phyloP scores from a whole-genome alignment of 495 filamentous ascomycete genomes.

The Talaromyces proteolyticus region DNA sequence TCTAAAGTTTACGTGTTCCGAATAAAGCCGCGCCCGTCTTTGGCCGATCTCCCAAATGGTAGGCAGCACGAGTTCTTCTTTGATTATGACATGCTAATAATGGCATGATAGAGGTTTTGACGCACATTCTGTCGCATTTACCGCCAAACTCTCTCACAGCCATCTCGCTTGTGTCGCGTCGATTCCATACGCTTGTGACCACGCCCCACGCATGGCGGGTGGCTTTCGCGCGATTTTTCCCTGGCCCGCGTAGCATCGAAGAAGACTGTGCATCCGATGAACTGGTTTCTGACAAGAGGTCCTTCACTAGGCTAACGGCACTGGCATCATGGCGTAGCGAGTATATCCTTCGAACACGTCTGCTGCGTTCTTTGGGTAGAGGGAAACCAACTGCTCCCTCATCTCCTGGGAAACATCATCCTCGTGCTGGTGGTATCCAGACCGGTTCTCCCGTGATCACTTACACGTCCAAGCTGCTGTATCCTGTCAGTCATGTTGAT shows the following conservation, averaged over 20 bases:
- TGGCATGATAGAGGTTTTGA: slow-evolving; percentile 67
- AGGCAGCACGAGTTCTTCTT: slow-evolving; percentile 27
- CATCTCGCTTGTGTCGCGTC: slow-evolving; percentile 75
- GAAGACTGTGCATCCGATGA: slow-evolving; percentile 25
- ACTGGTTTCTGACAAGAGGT: slow-evolving; percentile 58
- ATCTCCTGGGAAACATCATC: slow-evolving; percentile 41
- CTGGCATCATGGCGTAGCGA: slow-evolving; percentile 88
- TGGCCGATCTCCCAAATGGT: slow-evolving; percentile 81
- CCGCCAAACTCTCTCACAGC: slow-evolving; percentile 70
- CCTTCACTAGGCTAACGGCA: slow-evolving; percentile 72
- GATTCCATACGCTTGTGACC: slow-evolving; percentile 76
- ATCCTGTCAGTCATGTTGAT: slow-evolving; percentile 69
- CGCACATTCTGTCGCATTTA: slow-evolving; percentile 85
- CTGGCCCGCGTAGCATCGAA: slow-evolving; percentile 43
- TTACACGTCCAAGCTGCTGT: slow-evolving; percentile 74
- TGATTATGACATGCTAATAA: too few relatives aligned
- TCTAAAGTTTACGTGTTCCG: slow-evolving; percentile 6
- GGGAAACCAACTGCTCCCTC: slow-evolving; percentile 65
- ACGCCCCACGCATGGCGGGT: slow-evolving; percentile 87
- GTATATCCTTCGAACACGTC: slow-evolving; percentile 79
- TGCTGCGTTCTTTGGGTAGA: slow-evolving; percentile 70
- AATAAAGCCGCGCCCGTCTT: slow-evolving; percentile 39
- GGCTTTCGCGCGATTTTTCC: slow-evolving; percentile 85
- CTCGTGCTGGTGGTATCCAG: slow-evolving; percentile 39
- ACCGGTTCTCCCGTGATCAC: slow-evolving; percentile 59